Evolutionary conservation across 441 rosid species (phyloP).

Genomic region (Theobroma grandiflorum): DNA sequence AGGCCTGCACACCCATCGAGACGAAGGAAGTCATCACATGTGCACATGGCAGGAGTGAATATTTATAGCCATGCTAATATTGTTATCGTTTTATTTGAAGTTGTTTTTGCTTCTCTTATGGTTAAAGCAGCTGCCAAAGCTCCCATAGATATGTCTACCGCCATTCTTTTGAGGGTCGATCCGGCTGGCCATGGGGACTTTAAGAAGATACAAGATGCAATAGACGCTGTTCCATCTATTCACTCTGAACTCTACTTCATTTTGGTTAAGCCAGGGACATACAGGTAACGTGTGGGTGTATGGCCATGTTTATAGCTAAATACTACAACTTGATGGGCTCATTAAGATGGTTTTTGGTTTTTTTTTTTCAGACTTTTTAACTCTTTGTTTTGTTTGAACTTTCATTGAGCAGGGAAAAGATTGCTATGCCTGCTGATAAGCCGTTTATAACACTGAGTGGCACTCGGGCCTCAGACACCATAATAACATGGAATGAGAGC

Average conservation of each 20-base stretch:
- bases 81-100: conserved; percentile 26
- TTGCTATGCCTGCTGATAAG: conserved; percentile 69
- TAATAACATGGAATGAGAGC: conserved; percentile 57
- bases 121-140: conserved; percentile 25
- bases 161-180: conserved; percentile 65
- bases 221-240: conserved; percentile 64
- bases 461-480: conserved; percentile 47
- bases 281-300: conserved; percentile 43
- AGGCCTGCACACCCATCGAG: conserved; percentile 36
- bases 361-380: neutral
- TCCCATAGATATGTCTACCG: conserved; percentile 47
- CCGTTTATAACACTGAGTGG: conserved; percentile 81
- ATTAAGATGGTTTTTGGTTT: neutral
- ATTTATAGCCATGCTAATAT: conserved; percentile 18
- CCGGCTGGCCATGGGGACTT: conserved; percentile 75
- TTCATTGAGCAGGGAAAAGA: conserved; percentile 57
- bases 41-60: conserved; percentile 43
- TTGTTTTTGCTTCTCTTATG: conserved; percentile 34
- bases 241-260: conserved; percentile 52
- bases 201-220: conserved; percentile 68
- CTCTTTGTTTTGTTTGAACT: neutral
- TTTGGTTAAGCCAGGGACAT: conserved; percentile 73
- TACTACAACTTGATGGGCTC: neutral
- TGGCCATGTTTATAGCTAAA: neutral
- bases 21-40: conserved; percentile 33